Percentiles rank a stretch among this genome's conserved stretches.
phyloP scores from a whole-genome alignment of 768 basidiomycete genomes.

The Hortiboletus campestris region DNA sequence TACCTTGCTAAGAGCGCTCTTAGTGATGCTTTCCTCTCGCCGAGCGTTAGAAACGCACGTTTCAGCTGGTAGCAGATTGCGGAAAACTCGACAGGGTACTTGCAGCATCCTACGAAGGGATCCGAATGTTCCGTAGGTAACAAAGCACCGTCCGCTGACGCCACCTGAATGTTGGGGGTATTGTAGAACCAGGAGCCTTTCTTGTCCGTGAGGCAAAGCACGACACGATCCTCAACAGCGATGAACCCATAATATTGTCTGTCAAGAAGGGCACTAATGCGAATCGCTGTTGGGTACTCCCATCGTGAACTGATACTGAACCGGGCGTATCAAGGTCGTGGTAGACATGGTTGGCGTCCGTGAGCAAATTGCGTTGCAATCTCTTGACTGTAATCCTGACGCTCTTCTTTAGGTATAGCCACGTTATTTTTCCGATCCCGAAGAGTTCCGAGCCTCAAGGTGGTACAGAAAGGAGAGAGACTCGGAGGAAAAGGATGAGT shows the following conservation, averaged over 20 bases:
- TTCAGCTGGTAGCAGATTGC: constrained; percentile 25
- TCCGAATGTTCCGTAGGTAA: constrained; percentile 35
- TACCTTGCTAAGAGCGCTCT: constrained; percentile 13
- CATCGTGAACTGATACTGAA: not conserved
- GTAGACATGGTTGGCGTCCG: constrained; percentile 33
- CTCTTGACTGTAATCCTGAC: not conserved
- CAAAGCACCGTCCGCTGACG: not conserved
- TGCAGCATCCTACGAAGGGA: constrained; percentile 31
- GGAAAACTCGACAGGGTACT: constrained; percentile 30
- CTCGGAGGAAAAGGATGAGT: constrained; percentile 5
- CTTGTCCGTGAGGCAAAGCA: constrained; percentile 30
- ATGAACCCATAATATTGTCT: not conserved
- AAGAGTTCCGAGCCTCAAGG: constrained; percentile 35
- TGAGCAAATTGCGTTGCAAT: constrained; percentile 8
- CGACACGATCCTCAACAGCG: constrained; percentile 22
- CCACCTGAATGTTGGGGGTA: not conserved
- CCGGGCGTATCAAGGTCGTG: constrained; percentile 4
- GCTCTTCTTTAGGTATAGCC: constrained; percentile 34
- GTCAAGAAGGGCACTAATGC: no score
- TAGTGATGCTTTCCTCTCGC: not conserved
- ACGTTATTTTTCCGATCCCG: constrained; percentile 36
- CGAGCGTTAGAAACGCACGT: no score
- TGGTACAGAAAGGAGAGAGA: constrained; percentile 32
- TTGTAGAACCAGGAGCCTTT: constrained; percentile 29
- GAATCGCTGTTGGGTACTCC: no score